Evolutionary conservation across 1,284 basidiomycete species (phyloP).

Genomic region (Sporisorium exsertum): DNA sequence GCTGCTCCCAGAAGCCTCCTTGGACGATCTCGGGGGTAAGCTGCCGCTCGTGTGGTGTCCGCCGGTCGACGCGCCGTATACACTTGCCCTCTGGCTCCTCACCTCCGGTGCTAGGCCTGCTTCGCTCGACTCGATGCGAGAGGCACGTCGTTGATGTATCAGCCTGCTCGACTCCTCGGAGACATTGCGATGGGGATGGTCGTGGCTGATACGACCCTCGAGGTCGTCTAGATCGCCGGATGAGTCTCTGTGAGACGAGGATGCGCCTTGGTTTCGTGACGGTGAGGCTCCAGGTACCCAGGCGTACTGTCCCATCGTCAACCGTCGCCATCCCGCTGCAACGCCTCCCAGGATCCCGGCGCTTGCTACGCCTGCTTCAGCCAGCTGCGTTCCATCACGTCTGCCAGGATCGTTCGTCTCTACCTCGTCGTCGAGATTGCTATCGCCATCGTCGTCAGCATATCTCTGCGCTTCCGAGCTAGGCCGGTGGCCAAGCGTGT

Average conservation of each 20-base stretch:
- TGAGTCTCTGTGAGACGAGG: conserved; percentile 18
- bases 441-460: conserved; percentile 11
- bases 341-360: conserved; percentile 50
- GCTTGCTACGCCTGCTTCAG: conserved; percentile 29
- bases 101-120: conserved; percentile 34
- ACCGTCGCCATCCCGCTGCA: conserved; percentile 50
- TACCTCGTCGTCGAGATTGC: not conserved
- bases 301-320: conserved; percentile 53
- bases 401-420: not conserved
- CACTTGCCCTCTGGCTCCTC: conserved; percentile 51
- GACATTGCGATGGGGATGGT: conserved; percentile 6
- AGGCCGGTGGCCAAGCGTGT: conserved; percentile 7
- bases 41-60: conserved; percentile 34
- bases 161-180: conserved; percentile 37
- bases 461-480: conserved; percentile 12
- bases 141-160: conserved; percentile 15
- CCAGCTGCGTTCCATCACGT: not conserved
- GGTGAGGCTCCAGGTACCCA: conserved; percentile 35
- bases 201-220: conserved; percentile 25
- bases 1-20: conserved; percentile 39
- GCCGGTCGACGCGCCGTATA: conserved; percentile 35
- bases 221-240: conserved; percentile 32
- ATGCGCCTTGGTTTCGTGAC: conserved; percentile 4
- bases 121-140: conserved; percentile 30
- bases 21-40: conserved; percentile 28